Percentiles rank a stretch among this genome's conserved stretches.
Conservation (phyloP, 768 basidiomycete species). For the Clitopilus passeckerianus region DNA sequence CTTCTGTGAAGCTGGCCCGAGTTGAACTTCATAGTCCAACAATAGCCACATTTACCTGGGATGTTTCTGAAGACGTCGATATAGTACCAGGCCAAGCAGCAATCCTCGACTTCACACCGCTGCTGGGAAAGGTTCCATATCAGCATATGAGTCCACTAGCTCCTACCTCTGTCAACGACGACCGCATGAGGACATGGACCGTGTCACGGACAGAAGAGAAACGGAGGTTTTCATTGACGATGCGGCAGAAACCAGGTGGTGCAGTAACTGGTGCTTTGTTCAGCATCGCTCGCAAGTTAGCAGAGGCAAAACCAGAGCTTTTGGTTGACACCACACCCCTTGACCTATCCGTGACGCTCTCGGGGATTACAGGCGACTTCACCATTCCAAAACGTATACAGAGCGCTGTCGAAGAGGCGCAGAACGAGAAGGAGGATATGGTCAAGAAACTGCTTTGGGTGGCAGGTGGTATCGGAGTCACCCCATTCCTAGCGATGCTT, state of each 20-base stretch:
- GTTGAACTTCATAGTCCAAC: slow-evolving; percentile 39
- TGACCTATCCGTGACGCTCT: slow-evolving; percentile 35
- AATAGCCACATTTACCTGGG: slow-evolving; percentile 55
- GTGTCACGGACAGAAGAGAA: slow-evolving; percentile 28
- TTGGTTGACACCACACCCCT: slow-evolving; percentile 33
- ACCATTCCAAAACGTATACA: slow-evolving; percentile 19
- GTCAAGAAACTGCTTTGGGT: slow-evolving; percentile 42
- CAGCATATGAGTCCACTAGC: slow-evolving; percentile 46
- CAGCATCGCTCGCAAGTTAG: slow-evolving; percentile 37
- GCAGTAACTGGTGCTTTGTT: slow-evolving; percentile 55
- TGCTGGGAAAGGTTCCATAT: slow-evolving; percentile 42
- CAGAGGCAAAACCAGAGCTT: slow-evolving; percentile 31
- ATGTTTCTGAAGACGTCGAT: slow-evolving; percentile 22
- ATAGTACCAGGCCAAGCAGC: slow-evolving; percentile 47
- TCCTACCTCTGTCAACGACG: slow-evolving; percentile 48
- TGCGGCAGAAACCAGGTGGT: slow-evolving; percentile 50
- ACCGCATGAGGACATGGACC: slow-evolving; percentile 64
- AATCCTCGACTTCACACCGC: slow-evolving; percentile 46
- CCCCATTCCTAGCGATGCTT: slow-evolving; percentile 59
- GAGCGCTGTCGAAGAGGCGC: background rate
- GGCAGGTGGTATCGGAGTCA: slow-evolving; percentile 64
- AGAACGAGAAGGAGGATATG: slow-evolving; percentile 5
- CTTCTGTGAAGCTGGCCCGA: slow-evolving; percentile 28
- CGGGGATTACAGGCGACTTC: slow-evolving; percentile 53
- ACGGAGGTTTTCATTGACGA: slow-evolving; percentile 39